Percentiles rank a stretch among this genome's conserved stretches.
These are phyloP conservation scores for Lodderomyces theae DNA, from an alignment of 1,139 yeast species.

Conservation along the genomic window DNA sequence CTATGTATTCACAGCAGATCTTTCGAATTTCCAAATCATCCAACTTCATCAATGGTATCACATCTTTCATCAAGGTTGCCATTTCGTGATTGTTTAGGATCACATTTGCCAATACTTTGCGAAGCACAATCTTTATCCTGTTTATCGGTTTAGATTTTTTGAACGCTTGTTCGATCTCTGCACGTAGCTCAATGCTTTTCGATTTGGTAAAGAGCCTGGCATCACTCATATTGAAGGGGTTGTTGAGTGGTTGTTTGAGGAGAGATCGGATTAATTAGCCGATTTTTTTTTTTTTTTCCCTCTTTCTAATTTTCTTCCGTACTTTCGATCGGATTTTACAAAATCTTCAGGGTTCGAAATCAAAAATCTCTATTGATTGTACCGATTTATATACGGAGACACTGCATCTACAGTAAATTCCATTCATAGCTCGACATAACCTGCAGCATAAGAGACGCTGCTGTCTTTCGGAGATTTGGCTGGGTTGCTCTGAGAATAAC, in stretches of 20 bases:
- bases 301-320: too few species aligned
- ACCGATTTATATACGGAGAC: too few species aligned
- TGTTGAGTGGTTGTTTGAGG: neutral
- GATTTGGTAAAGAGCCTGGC: constrained; percentile 41
- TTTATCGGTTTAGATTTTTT: constrained; percentile 50
- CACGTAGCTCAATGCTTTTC: constrained; percentile 54
- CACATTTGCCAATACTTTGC: constrained; percentile 78
- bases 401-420: too few species aligned
- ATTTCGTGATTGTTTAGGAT: constrained; percentile 81
- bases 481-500: constrained; percentile 74
- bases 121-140: constrained; percentile 59
- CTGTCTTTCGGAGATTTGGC: constrained; percentile 55
- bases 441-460: constrained; percentile 90
- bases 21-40: constrained; percentile 74
- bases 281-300: neutral
- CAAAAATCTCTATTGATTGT: neutral
- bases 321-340: too few species aligned
- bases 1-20: constrained; percentile 60
- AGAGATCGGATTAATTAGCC: neutral
- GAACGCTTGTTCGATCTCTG: constrained; percentile 54
- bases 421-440: constrained; percentile 41
- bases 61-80: constrained; percentile 63
- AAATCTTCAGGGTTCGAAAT: neutral
- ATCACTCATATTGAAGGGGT: constrained; percentile 35
- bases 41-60: constrained; percentile 56